These are phyloP conservation scores for Ceratocystis alfenasii DNA, from an alignment of 2,329 filamentous ascomycete genomes.

Conservation along the genomic window DNA sequence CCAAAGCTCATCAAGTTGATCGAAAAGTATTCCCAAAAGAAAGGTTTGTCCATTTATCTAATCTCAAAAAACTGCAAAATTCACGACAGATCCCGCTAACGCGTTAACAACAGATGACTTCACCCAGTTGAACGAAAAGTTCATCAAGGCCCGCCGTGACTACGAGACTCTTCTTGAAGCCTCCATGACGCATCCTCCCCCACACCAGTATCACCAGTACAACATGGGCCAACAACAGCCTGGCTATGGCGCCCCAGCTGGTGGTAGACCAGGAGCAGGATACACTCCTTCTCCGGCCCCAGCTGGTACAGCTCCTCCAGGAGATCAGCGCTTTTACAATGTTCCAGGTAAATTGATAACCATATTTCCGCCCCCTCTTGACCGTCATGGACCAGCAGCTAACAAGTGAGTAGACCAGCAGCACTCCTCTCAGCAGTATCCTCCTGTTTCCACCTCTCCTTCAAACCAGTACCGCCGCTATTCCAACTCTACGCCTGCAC, in stretches of 20 bases:
- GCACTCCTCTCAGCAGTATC: constrained; percentile 27
- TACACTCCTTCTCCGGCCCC: constrained; percentile 37
- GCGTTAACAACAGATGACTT: constrained; percentile 65
- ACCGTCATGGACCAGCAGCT: not conserved
- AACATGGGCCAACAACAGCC: constrained; percentile 42
- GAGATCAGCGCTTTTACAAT: constrained; percentile 24
- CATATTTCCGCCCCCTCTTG: not conserved
- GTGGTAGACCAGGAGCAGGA: constrained; percentile 12
- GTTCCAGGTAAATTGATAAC: constrained; percentile 13
- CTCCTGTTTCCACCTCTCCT: constrained; percentile 32
- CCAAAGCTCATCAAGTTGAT: constrained; percentile 97
- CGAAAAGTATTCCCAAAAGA: constrained; percentile 98
- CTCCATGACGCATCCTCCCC: constrained; percentile 82
- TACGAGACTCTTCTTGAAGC: constrained; percentile 93
- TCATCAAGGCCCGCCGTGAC: constrained; percentile 94
- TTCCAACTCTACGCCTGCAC: constrained; percentile 39
- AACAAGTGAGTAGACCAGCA: constrained; percentile 29
- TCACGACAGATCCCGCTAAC: constrained; percentile 4
- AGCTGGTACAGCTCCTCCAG: constrained; percentile 54
- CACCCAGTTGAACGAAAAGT: constrained; percentile 96
- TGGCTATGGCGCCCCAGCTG: constrained; percentile 31
- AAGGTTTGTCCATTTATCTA: constrained; percentile 45
- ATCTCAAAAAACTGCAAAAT: not conserved
- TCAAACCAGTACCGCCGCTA: constrained; percentile 46
- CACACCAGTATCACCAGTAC: constrained; percentile 62